phyloP scores from a whole-genome alignment of 371 early-diverging fungal species.

The Mortierella sp. region DNA sequence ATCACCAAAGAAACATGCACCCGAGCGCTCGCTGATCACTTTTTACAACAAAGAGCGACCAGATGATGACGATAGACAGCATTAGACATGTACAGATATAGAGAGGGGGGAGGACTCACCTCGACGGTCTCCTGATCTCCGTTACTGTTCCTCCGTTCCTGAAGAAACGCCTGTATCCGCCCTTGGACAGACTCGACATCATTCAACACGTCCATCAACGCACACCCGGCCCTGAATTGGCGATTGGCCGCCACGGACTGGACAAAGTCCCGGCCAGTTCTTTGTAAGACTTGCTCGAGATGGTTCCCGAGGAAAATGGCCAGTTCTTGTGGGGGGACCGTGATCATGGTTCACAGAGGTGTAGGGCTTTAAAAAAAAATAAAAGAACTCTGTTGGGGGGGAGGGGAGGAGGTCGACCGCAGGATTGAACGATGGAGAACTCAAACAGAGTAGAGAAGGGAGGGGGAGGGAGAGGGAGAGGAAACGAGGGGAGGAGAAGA shows the following conservation, averaged over 20 bases:
- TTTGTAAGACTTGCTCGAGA: constrained; percentile 47
- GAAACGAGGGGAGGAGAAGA: neutral
- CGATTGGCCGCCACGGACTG: constrained; percentile 33
- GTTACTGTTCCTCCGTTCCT: constrained; percentile 6
- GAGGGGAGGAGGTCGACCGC: no score
- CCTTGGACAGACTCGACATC: constrained; percentile 38
- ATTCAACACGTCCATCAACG: constrained; percentile 48
- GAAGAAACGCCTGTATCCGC: constrained; percentile 12
- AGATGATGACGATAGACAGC: neutral
- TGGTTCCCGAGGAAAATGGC: constrained; percentile 49
- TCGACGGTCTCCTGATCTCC: constrained; percentile 5
- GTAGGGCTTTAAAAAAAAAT: neutral
- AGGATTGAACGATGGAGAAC: neutral
- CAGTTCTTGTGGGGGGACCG: constrained; percentile 49
- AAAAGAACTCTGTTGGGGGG: no score
- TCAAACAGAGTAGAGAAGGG: neutral
- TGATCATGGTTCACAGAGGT: constrained; percentile 28
- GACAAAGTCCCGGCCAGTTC: constrained; percentile 27
- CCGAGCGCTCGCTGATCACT: no score
- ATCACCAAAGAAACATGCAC: no score
- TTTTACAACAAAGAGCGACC: neutral
- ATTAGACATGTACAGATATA: neutral
- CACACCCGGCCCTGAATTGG: constrained; percentile 44
- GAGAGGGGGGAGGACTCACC: neutral
- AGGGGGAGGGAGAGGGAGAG: no score